Evolutionary conservation across 257 asterid species (phyloP).

Genomic region (Mitragyna speciosa): DNA sequence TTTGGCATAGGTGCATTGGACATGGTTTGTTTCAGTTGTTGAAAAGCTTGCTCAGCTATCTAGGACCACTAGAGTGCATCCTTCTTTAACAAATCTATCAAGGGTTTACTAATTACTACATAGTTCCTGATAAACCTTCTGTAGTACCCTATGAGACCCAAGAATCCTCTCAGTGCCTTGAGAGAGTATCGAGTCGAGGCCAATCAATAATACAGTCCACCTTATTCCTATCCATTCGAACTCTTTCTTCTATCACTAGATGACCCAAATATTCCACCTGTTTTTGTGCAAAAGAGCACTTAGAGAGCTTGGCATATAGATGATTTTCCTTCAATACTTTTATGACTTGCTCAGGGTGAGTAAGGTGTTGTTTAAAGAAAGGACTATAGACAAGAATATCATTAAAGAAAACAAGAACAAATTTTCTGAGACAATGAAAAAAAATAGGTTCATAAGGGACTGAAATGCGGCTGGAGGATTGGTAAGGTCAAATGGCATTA

Average conservation of each 20-base stretch:
- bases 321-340: not conserved
- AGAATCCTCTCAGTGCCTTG: not conserved
- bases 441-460: not conserved
- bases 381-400: conserved; percentile 15
- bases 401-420: conserved; percentile 11
- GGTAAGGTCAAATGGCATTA: conserved; percentile 11
- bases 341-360: not conserved
- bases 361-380: not conserved
- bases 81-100: not conserved
- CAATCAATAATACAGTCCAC: not conserved
- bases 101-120: not conserved
- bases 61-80: not conserved
- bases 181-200: not conserved
- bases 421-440: not conserved
- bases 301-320: not conserved
- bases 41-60: not conserved
- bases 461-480: conserved; percentile 23
- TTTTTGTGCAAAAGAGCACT: not conserved
- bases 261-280: conserved; percentile 1
- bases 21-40: not conserved
- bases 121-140: not conserved
- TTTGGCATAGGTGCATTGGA: not conserved
- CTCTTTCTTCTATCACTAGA: not conserved
- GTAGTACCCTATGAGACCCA: not conserved
- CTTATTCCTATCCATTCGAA: not conserved